Base-by-base conservation (phyloP, 176 grass and related monocot genomes). In the Luzula sylvatica region DNA sequence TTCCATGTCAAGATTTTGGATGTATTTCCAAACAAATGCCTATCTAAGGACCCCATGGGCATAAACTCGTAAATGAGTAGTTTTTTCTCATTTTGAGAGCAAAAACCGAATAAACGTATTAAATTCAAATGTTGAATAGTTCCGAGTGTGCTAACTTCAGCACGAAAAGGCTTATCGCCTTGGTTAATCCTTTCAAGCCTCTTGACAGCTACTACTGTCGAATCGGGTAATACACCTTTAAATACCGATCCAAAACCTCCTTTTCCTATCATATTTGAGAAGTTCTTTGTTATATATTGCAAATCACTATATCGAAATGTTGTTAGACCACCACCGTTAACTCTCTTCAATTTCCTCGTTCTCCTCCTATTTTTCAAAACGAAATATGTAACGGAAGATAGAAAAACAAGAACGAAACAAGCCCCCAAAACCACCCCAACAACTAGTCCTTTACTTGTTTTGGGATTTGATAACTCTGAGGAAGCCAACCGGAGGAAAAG, bases 131-230 rank as follows among this genome's bases (percentile, higher is more conserved):
- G 76, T 11, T 87, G 72, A 52, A 86, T 72, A 3, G 40, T 58
- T 28, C 76, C 82, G 6, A 80, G 71, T 2, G 72, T 75, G 53
- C 62, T 67, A 21, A 75, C 62, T 49, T 75, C 72, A 11, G 53
- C 23, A 13, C 83, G 74, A 29, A 87, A 88, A 26, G 79, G 75
- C 53, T 89, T 89, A 53, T 83, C 79, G 50, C 79, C 75, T 38
- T 90, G 80, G 3, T 9, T 24, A 16, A 62, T 22, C 2, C 72
- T 58, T 12, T 74, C 58, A 13, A 90, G 76, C 42, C 59, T 71
- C 71, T 90, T 90, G 25, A 87, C 82, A 5, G 77, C 82, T 50
- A 87, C 76, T 12, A 15, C 43, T 44, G 17, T 50, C 16, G 17
- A 50, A 50, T 20, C 46, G 20, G 8, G 46, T 20, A 11, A 20